Evolutionary conservation across 352 stramenopile genomes (phyloP), one percentile per base, ranked within the genome.

Genomic region (Globisporangium cylindrosporum): DNA sequence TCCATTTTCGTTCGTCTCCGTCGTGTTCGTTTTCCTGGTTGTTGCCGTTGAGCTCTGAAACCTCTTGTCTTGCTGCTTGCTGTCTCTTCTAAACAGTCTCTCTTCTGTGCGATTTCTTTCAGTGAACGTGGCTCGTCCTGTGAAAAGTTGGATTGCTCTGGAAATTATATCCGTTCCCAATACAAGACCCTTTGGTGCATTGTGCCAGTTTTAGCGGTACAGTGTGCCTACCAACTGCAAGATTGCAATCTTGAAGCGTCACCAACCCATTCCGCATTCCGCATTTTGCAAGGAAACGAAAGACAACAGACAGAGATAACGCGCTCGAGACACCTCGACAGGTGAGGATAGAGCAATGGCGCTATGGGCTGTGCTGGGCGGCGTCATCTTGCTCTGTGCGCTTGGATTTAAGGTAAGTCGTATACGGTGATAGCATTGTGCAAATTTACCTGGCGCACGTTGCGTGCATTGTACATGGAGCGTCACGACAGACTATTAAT

Each of bases 171-270:
- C 7, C 48, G 9, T 54, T 25, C 43, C 27, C 18, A 29, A 59
- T 41, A 10, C 29, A 12, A 59, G 43, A 22, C 43, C 4, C 15
- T 41, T 8, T 54, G 29, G 49, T 61, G 27, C 49, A 55, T 1
- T 51, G 62, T 67, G 53, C 62, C 62, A 29, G 4, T 36, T 20
- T 14, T 3, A n/a, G 3, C 2, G 27, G 27, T 54, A 36, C 22
- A 49, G 9, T 68, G 53, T 59, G 15, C 49, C 20, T 10, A 24
- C 1, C 1, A 34, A 24, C 25, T 12, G 14, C 27, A 24, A 12
- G 18, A 41, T 59, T 59, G 56, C 36, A 48, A 66, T 55, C 60
- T 56, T 70, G 59, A 71, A 71, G 18, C 59, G 66, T 46, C 66
- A 46, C 59, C 20, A 38, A 48, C 32, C n/a, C 57, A 64, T 43